These are phyloP conservation scores for Kalanchoe fedtschenkoi DNA, from an alignment of 164 flowering plant genomes.

Conservation along the genomic window DNA sequence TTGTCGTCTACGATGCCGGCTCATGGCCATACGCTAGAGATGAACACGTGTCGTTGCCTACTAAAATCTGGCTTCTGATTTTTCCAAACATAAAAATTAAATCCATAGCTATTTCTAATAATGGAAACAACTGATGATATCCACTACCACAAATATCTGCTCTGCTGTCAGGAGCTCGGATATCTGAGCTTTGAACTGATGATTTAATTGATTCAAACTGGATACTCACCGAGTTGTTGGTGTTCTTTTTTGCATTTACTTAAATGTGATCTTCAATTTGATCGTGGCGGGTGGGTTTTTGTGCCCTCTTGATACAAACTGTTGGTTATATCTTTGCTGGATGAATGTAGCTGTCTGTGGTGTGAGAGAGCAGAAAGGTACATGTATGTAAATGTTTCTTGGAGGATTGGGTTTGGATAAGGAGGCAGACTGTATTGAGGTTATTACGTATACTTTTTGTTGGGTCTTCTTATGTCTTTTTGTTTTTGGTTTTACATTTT, in stretches of 20 bases:
- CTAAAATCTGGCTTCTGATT: no score
- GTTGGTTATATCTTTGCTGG: background rate
- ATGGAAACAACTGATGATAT: constrained; percentile 3
- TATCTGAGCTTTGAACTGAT: background rate
- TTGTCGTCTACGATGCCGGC: background rate
- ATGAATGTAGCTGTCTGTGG: background rate
- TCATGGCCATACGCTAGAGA: background rate
- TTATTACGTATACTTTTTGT: background rate
- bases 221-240: background rate
- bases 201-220: background rate
- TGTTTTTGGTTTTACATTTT: background rate
- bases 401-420: background rate
- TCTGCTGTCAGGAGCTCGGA: background rate
- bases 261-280: no score
- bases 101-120: background rate
- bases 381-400: no score
- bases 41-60: no score
- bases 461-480: background rate
- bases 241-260: no score
- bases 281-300: background rate
- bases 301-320: background rate
- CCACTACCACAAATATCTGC: background rate
- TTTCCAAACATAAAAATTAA: no score
- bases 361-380: no score
- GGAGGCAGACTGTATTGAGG: background rate